These are phyloP conservation scores for Pichia heedii DNA, from an alignment of 805 yeast genomes.

Conservation along the genomic window DNA sequence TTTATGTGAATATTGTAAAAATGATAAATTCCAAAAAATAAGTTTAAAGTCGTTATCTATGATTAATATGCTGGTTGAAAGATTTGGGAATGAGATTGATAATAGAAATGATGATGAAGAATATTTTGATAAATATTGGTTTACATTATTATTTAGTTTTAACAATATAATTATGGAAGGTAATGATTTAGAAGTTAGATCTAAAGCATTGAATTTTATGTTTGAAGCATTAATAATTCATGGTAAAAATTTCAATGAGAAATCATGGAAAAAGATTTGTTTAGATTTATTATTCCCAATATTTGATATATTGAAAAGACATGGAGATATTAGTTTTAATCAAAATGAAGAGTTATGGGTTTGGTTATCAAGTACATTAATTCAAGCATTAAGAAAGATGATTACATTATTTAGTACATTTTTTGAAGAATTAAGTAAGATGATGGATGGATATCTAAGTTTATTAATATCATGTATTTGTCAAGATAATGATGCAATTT, in stretches of 20 bases:
- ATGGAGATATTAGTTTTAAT: slow-evolving; percentile 62
- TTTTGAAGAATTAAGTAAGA: slow-evolving; percentile 63
- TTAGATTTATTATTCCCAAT: slow-evolving; percentile 80
- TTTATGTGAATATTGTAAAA: slow-evolving; percentile 74
- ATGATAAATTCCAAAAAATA: slow-evolving; percentile 68
- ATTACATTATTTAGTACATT: slow-evolving; percentile 75
- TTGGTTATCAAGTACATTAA: slow-evolving; percentile 93
- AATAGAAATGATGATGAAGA: slow-evolving; percentile 23
- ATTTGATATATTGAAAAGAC: slow-evolving; percentile 66
- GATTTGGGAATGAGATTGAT: slow-evolving; percentile 39
- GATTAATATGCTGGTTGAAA: slow-evolving; percentile 51
- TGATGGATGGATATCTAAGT: slow-evolving; percentile 71
- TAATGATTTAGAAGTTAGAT: slow-evolving; percentile 87
- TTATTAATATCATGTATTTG: slow-evolving; percentile 82
- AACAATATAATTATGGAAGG: slow-evolving; percentile 89
- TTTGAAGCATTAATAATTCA: slow-evolving; percentile 74
- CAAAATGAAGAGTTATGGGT: slow-evolving; percentile 78
- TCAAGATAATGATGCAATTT: slow-evolving; percentile 94
- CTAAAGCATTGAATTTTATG: slow-evolving; percentile 73
- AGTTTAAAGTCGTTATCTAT: slow-evolving; percentile 76
- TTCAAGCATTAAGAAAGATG: slow-evolving; percentile 88
- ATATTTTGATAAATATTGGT: slow-evolving; percentile 57
- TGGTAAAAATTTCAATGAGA: slow-evolving; percentile 66
- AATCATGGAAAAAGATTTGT: slow-evolving; percentile 79
- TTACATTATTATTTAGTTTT: slow-evolving; percentile 77